phyloP scores from a whole-genome alignment of 371 early-diverging fungal genomes.

The Mortierella sp. region DNA sequence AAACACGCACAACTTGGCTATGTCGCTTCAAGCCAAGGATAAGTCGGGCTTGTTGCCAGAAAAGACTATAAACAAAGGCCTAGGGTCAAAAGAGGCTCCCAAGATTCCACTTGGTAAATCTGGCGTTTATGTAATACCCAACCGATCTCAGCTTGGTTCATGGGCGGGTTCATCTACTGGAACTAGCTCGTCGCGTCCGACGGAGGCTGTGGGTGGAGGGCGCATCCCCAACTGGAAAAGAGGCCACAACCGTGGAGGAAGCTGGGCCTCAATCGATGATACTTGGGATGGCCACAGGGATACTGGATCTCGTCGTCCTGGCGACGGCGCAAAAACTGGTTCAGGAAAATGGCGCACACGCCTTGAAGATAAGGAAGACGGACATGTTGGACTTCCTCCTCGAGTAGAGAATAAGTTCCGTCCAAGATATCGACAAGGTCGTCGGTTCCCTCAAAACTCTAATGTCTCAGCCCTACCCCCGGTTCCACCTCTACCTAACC shows the following conservation, averaged over 20 bases:
- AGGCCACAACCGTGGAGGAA: slow-evolving; percentile 45
- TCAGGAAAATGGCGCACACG: slow-evolving; percentile 31
- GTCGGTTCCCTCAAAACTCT: slow-evolving; percentile 15
- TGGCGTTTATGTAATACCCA: slow-evolving; percentile 29
- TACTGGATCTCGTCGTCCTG: slow-evolving; percentile 1
- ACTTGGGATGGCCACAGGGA: slow-evolving; percentile 22
- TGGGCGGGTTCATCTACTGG: slow-evolving; percentile 18
- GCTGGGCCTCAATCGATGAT: slow-evolving; percentile 50
- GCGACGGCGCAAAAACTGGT: slow-evolving; percentile 5
- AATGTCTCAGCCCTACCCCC: slow-evolving; percentile 27
- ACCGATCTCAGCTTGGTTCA: slow-evolving; percentile 19
- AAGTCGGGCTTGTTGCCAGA: not conserved
- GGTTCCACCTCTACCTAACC: slow-evolving; percentile 18
- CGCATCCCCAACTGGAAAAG: slow-evolving; percentile 24
- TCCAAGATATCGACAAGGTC: slow-evolving; percentile 47
- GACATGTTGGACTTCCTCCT: slow-evolving; percentile 42
- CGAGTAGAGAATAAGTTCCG: slow-evolving; percentile 54
- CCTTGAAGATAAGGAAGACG: slow-evolving; percentile 34
- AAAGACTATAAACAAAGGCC: not conserved
- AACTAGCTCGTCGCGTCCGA: slow-evolving; percentile 3
- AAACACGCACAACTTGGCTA: not conserved
- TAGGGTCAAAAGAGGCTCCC: not conserved
- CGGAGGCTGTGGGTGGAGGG: slow-evolving; percentile 3
- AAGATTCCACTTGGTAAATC: slow-evolving; percentile 10
- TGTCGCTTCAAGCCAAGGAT: not conserved